Evolutionary conservation across 352 stramenopile species (phyloP).

Genomic region (Globisporangium okanoganense): DNA sequence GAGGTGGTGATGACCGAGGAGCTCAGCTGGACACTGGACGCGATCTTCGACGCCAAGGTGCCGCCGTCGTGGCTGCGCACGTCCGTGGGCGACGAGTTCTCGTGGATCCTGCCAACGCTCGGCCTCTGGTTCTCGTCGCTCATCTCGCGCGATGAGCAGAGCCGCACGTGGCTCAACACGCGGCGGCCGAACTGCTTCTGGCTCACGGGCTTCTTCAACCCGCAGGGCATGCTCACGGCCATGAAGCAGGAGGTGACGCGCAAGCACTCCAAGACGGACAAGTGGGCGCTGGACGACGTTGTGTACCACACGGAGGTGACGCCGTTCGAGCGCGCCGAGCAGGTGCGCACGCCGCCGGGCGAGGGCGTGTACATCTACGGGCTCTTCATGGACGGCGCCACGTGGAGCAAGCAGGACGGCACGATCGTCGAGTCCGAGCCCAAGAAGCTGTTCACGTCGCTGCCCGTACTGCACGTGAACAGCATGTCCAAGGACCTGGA

Average conservation of each 20-base stretch:
- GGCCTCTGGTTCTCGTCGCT: slow-evolving; percentile 98
- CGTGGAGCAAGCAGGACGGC: slow-evolving; percentile 93
- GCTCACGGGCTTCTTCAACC: slow-evolving; percentile 98
- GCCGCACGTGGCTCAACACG: slow-evolving; percentile 94
- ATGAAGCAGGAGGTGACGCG: slow-evolving; percentile 99
- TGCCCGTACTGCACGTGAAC: slow-evolving; percentile 96
- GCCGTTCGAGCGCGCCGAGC: slow-evolving; percentile 90
- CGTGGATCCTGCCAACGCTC: slow-evolving; percentile 95
- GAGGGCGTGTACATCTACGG: slow-evolving; percentile 98
- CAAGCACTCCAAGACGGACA: slow-evolving; percentile 95
- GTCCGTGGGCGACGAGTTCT: slow-evolving; percentile 96
- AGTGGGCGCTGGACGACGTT: slow-evolving; percentile 97
- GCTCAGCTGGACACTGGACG: slow-evolving; percentile 93
- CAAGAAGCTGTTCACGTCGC: slow-evolving; percentile 95
- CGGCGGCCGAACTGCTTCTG: slow-evolving; percentile 95
- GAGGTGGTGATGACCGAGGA: slow-evolving; percentile 98
- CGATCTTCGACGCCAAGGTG: slow-evolving; percentile 96
- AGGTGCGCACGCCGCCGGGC: slow-evolving; percentile 78
- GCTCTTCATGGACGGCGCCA: slow-evolving; percentile 96
- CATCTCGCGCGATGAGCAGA: slow-evolving; percentile 94
- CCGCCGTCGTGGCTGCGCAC: slow-evolving; percentile 95
- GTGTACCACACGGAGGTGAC: slow-evolving; percentile 98
- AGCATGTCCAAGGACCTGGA: slow-evolving; percentile 93
- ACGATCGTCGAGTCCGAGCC: slow-evolving; percentile 95
- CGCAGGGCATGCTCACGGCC: slow-evolving; percentile 96